Conservation (phyloP, 192 early-diverging fungal species). For the Phlyctochytrium bullatum region DNA sequence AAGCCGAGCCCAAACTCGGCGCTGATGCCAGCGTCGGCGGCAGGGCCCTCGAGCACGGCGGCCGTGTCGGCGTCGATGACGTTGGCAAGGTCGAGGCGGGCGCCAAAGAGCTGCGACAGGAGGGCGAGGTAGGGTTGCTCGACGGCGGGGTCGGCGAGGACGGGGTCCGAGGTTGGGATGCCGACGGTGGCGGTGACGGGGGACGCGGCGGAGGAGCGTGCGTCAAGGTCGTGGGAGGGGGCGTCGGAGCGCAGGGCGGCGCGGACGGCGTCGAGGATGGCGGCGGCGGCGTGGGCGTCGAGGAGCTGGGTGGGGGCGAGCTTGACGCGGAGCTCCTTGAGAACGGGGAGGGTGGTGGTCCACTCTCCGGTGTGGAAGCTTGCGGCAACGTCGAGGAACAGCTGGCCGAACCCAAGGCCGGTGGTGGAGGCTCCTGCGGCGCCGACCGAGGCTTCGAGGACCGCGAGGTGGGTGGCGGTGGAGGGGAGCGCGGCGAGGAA, state of each 20-base stretch:
- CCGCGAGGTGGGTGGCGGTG: no score
- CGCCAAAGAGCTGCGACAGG: constrained; percentile 72
- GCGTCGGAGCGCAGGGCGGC: background rate
- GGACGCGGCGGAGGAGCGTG: background rate
- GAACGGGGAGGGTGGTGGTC: constrained; percentile 37
- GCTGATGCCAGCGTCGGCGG: constrained; percentile 47
- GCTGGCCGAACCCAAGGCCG: constrained; percentile 60
- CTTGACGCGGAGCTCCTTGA: constrained; percentile 28
- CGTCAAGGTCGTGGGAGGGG: background rate
- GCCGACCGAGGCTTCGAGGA: constrained; percentile 69
- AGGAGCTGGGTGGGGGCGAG: background rate
- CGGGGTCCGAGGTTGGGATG: constrained; percentile 12
- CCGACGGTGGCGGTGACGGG: background rate
- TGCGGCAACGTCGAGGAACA: constrained; percentile 82
- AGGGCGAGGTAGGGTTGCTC: constrained; percentile 81
- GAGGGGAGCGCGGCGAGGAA: constrained; percentile 68
- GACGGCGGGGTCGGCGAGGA: constrained; percentile 39
- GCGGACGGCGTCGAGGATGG: constrained; percentile 21
- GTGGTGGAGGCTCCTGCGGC: constrained; percentile 48
- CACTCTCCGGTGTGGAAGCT: constrained; percentile 58
- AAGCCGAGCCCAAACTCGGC: constrained; percentile 89
- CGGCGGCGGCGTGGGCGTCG: constrained; percentile 6
- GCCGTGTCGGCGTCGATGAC: constrained; percentile 67
- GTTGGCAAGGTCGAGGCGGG: constrained; percentile 78
- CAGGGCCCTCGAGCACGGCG: constrained; percentile 20